Base-by-base conservation (phyloP, 192 early-diverging fungal species). In the Backusella sp. region DNA sequence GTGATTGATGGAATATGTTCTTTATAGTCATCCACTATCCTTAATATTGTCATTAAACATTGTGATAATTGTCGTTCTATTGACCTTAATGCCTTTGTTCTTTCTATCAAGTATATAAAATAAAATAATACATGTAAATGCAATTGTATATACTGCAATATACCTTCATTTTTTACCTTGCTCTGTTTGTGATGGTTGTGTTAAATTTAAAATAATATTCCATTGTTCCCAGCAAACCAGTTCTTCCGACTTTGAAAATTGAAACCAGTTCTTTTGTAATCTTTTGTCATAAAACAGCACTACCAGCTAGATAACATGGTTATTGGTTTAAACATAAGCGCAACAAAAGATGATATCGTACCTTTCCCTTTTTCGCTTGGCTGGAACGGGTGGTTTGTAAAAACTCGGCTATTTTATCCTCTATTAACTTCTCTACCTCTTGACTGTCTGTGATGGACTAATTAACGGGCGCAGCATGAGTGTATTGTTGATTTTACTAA, bases 1-100 rank as follows among this genome's bases (percentile, higher is more conserved):
- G 89, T 90, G 65, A 90, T 90, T 5, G 89, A 85, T 28, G 89
- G 89, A 69, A 90, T 90, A 70, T 90, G 89, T 56, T 90, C 89
- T 68, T 90, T 90, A 68, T 86, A 82, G 39, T 90, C 89, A 74
- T 89, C 89, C 11, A 86, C 87, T 32, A 85, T 84, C n/a, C 80
- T 77, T 35, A 90, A 77, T 62, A 90, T 88, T 19, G 73, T 84
- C 4, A 86, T 72, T 21, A 90, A 76, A 21, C 85, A 80, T 28
- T 83, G 78, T 30, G 78, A 78, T 17, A 90, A 59, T 46, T 88
- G 83, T 59, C 79, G 78, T 42, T 85, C 82, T 76, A 83, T 82
- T 46, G 79, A 75, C 66, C 85, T 85, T 30, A 78, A 74, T 28
- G 84, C 79, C 53, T 82, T 79, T 53, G 78, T 72, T 74, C 73